Evolutionary conservation across 257 asterid genomes (phyloP).

Genomic region (Osmanthus fragrans): DNA sequence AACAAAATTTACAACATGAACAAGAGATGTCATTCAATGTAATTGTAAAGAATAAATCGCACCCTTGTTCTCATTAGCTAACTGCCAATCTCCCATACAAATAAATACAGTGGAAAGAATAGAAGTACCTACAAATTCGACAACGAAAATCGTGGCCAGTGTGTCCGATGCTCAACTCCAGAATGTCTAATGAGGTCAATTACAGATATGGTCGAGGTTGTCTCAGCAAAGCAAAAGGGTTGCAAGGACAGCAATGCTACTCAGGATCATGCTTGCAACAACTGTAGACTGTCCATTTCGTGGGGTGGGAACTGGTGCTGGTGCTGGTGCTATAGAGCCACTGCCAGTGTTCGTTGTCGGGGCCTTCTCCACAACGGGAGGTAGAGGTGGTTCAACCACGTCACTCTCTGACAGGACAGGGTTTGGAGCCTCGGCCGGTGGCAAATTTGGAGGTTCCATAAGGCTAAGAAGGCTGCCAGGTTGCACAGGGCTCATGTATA

Average conservation of each 20-base stretch:
- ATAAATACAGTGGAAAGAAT: conserved; percentile 18
- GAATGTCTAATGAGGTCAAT: conserved; percentile 8
- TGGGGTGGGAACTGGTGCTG: conserved; percentile 42
- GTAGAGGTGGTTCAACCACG: conserved; percentile 74
- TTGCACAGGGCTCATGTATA: conserved; percentile 54
- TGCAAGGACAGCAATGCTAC: conserved; percentile 46
- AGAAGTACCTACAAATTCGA: conserved; percentile 17
- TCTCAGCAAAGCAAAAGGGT: conserved; percentile 33
- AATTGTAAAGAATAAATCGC: conserved; percentile 11
- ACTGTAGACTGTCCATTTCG: conserved; percentile 52
- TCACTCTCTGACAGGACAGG: conserved; percentile 53
- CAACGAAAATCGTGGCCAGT: not conserved
- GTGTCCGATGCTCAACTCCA: conserved; percentile 17
- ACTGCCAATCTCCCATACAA: not conserved
- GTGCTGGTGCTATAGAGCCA: conserved; percentile 40
- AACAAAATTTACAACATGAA: conserved; percentile 14
- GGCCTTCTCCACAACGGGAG: conserved; percentile 47
- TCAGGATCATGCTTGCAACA: conserved; percentile 42
- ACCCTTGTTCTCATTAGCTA: not conserved
- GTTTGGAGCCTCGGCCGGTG: conserved; percentile 74
- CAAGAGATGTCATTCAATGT: not conserved
- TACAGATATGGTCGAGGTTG: conserved; percentile 4
- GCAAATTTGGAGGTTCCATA: conserved; percentile 30
- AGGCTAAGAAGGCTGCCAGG: conserved; percentile 54
- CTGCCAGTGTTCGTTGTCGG: conserved; percentile 23